These are phyloP conservation scores for Citrus australasica DNA, from an alignment of 345 rosid genomes.

Conservation along the genomic window DNA sequence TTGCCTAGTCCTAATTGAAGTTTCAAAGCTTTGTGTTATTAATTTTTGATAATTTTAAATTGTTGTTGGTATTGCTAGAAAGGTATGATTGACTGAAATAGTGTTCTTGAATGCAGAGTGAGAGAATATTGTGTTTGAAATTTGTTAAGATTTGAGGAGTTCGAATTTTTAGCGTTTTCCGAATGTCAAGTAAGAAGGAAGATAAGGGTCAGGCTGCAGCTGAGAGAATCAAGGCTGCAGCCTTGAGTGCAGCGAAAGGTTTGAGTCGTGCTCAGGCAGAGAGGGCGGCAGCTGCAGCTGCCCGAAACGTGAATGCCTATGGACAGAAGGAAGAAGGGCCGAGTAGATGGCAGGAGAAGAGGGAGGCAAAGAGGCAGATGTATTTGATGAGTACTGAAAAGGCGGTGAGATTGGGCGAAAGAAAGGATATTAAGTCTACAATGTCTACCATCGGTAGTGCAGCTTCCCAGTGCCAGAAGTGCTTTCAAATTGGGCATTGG, in stretches of 20 bases:
- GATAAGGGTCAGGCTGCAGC: conserved; percentile 90
- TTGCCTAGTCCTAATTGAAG: too few relatives aligned
- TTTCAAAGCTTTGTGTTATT: too few relatives aligned
- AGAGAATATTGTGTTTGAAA: not conserved
- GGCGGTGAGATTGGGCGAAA: conserved; percentile 83
- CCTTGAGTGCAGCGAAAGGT: conserved; percentile 84
- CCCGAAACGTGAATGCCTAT: conserved; percentile 90
- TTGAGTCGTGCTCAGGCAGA: conserved; percentile 98
- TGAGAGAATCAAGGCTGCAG: conserved; percentile 89
- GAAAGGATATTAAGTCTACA: conserved; percentile 70
- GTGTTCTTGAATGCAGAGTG: too few relatives aligned
- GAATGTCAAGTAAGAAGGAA: conserved; percentile 83
- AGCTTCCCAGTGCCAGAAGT: conserved; percentile 84
- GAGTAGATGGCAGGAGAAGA: conserved; percentile 97
- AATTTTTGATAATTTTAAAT: too few relatives aligned
- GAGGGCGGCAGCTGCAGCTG: conserved; percentile 89
- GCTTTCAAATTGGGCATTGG: conserved; percentile 93
- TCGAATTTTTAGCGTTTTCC: not conserved
- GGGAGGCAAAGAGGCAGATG: conserved; percentile 97
- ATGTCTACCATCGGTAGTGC: conserved; percentile 42
- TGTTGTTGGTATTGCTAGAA: too few relatives aligned
- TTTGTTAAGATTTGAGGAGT: not conserved
- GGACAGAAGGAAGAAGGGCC: conserved; percentile 99
- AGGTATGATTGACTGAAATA: too few relatives aligned
- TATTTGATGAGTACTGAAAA: conserved; percentile 97